These are phyloP conservation scores for Psilocybe cyanescens DNA, from an alignment of 768 basidiomycete species.

Conservation along the genomic window DNA sequence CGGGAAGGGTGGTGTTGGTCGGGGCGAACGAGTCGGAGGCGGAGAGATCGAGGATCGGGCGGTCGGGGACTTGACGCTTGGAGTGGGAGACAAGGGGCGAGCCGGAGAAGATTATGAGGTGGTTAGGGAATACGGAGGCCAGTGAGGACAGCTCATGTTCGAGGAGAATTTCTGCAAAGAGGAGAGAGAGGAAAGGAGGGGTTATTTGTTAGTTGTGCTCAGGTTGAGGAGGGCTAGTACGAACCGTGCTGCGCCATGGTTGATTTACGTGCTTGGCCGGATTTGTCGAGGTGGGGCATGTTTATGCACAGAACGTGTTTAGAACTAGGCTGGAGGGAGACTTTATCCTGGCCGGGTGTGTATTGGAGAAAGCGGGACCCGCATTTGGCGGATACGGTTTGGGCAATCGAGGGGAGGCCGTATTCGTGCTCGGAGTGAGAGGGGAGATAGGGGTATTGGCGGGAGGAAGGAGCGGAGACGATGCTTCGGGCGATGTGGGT, in stretches of 20 bases:
- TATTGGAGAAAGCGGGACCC: slow-evolving; percentile 51
- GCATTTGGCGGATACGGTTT: slow-evolving; percentile 55
- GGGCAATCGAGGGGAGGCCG: slow-evolving; percentile 39
- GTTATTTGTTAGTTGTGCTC: not conserved
- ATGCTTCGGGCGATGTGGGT: slow-evolving; percentile 53
- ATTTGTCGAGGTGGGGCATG: slow-evolving; percentile 54
- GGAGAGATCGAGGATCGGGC: slow-evolving; percentile 29
- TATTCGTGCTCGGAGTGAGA: slow-evolving; percentile 25
- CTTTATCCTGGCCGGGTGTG: slow-evolving; percentile 37
- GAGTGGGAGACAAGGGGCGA: slow-evolving; percentile 38
- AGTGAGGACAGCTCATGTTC: slow-evolving; percentile 53
- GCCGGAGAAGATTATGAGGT: slow-evolving; percentile 72
- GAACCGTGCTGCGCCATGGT: slow-evolving; percentile 59
- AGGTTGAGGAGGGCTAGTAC: slow-evolving; percentile 20
- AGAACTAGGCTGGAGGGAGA: slow-evolving; percentile 35
- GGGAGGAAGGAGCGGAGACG: slow-evolving; percentile 51
- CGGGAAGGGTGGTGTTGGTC: slow-evolving; percentile 40
- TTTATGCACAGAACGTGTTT: slow-evolving; percentile 64
- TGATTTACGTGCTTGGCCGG: slow-evolving; percentile 46
- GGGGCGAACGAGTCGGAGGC: slow-evolving; percentile 17
- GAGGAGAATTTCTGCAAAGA: slow-evolving; percentile 46
- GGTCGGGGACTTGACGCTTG: slow-evolving; percentile 42
- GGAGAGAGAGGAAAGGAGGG: not conserved
- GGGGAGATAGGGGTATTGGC: slow-evolving; percentile 67
- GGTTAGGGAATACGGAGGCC: slow-evolving; percentile 53